Evolutionary conservation across 768 basidiomycete genomes (phyloP).

Genomic region (Lentinula sp.): DNA sequence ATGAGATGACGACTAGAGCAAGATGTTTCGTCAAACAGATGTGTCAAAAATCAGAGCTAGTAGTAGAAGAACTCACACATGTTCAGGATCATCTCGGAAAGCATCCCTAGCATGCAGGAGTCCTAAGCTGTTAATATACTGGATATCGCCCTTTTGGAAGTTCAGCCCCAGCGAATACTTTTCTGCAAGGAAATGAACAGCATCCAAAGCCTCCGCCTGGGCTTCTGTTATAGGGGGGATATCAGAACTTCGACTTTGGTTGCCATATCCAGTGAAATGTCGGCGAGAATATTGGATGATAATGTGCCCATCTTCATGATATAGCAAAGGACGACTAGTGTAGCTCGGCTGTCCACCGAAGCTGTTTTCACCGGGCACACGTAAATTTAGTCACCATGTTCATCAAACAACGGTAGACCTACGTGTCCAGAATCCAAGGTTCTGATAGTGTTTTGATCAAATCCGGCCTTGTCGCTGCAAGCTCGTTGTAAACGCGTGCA

Average conservation of each 20-base stretch:
- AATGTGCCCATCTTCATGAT: slow-evolving; percentile 29
- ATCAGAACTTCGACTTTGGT: slow-evolving; percentile 25
- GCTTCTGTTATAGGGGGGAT: slow-evolving; percentile 43
- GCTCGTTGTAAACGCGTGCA: slow-evolving; percentile 38
- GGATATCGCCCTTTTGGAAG: slow-evolving; percentile 44
- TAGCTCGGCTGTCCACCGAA: slow-evolving; percentile 32
- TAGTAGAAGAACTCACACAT: slow-evolving; percentile 25
- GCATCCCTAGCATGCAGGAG: slow-evolving; percentile 39
- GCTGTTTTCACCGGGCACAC: slow-evolving; percentile 13
- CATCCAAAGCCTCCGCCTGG: slow-evolving; percentile 43
- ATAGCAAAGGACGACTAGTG: slow-evolving; percentile 31
- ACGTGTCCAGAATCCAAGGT: slow-evolving; percentile 40
- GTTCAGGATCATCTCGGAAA: slow-evolving; percentile 33
- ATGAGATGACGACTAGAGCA: slow-evolving; percentile 24
- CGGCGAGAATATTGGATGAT: slow-evolving; percentile 43
- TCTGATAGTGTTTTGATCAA: slow-evolving; percentile 32
- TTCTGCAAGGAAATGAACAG: slow-evolving; percentile 37
- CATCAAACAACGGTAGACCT: not conserved
- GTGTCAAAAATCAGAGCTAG: not conserved
- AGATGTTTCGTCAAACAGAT: not conserved
- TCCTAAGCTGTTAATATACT: slow-evolving; percentile 41
- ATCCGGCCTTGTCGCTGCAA: slow-evolving; percentile 39
- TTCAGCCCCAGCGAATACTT: slow-evolving; percentile 36
- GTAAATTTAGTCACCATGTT: not conserved
- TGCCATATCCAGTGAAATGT: slow-evolving; percentile 35